Evolutionary conservation across 306 rosid species (phyloP), one percentile per base, ranked within the genome.

Genomic region (Albizia julibrissin): DNA sequence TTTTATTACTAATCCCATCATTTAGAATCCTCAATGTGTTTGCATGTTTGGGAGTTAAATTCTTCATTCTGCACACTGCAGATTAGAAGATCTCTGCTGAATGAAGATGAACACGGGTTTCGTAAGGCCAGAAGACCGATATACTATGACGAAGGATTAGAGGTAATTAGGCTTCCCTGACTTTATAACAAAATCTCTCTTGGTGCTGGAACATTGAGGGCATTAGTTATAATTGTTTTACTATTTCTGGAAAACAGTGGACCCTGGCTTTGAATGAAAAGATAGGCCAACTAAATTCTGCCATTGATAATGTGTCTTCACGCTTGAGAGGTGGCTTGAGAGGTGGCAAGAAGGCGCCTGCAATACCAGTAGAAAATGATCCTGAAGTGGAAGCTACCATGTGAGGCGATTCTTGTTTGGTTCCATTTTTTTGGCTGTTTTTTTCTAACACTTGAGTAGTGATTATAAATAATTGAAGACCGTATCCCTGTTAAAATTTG

Each of bases 301-400:
- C 99, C 84, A 95, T 95, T 74, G 99, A 95, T 85, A 95, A 95
- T 42, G 95, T 95, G 67, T 93, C 96, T 80, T 93, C 98, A 14
- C 98, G 97, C 77, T 86, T 93, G 88, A 93, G 40, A 37, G 7
- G 39, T 5, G 7, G 39, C 39, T 34, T 34, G 39, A 34, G 97
- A 88, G 99, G 98, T 67, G 92, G 94, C 52, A 47, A 47, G 81
- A 93, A 82, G 22, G 81, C 75, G 24, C 93, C 98, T n/a, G 56
- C 74, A 26, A 87, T 80, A 40, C 89, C 88, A 34, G 70, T 86
- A 47, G 92, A 90, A 90, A 85, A 6, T 22, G 99, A 95, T 85
- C 94, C 97, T 43, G 97, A 92, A 83, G 85, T 87, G 50, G 97
- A 91, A 88, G 97, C 93, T 67, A 88, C 92, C 83, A 56, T 87